phyloP scores from a whole-genome alignment of 2,329 filamentous ascomycete species.

The Exophiala lecanii-corni region DNA sequence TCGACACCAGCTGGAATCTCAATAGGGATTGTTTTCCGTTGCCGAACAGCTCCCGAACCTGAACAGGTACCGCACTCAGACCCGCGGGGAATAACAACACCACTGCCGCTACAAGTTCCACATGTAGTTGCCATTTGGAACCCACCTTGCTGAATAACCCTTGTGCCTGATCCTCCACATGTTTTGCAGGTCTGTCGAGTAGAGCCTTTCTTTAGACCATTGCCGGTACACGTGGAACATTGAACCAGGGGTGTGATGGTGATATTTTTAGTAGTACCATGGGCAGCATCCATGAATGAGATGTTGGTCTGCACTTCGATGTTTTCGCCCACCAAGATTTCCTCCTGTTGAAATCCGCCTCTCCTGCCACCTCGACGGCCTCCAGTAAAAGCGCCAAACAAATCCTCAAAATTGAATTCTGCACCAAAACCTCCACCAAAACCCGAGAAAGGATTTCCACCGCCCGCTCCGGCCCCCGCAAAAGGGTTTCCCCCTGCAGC shows the following conservation, averaged over 20 bases:
- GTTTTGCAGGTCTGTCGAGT: conserved; percentile 68
- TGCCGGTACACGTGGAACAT: conserved; percentile 79
- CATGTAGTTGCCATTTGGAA: conserved; percentile 97
- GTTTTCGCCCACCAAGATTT: conserved; percentile 84
- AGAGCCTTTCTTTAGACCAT: conserved; percentile 75
- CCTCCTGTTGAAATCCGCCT: conserved; percentile 63
- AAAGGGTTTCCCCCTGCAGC: conserved; percentile 57
- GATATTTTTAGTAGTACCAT: conserved; percentile 84
- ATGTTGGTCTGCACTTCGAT: conserved; percentile 93
- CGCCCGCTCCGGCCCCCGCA: conserved; percentile 51
- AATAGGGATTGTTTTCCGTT: conserved; percentile 76
- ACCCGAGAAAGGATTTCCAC: conserved; percentile 31
- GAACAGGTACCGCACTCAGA: conserved; percentile 74
- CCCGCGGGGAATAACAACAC: conserved; percentile 69
- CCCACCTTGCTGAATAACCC: conserved; percentile 82
- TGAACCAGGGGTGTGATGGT: conserved; percentile 73
- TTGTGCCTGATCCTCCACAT: conserved; percentile 81
- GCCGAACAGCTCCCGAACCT: conserved; percentile 78
- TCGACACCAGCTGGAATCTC: conserved; percentile 95
- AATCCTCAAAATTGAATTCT: conserved; percentile 92
- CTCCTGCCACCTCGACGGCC: conserved; percentile 51
- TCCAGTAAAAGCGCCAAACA: conserved; percentile 81
- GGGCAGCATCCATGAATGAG: conserved; percentile 93
- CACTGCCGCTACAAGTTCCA: conserved; percentile 71
- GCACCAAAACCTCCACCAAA: conserved; percentile 64